Evolutionary conservation across 1,284 basidiomycete species (phyloP).

Genomic region (Ceratobasidium sp.): DNA sequence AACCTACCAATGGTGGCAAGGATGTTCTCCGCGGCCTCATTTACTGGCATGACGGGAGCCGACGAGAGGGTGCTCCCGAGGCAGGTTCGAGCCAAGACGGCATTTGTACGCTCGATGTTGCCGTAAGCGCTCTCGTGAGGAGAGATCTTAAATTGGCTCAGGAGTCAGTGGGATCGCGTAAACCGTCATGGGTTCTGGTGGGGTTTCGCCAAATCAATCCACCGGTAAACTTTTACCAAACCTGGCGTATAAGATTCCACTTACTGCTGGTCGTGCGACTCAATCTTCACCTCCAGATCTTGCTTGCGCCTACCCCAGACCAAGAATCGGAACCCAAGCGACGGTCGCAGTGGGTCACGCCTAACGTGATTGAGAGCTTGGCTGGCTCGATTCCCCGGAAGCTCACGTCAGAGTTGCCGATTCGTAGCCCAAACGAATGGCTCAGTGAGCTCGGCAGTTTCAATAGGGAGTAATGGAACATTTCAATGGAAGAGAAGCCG

Average conservation of each 20-base stretch:
- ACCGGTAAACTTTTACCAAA: too few species aligned
- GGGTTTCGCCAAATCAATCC: background rate
- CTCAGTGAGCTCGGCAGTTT: conserved; percentile 26
- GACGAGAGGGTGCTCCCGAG: background rate
- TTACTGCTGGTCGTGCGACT: too few species aligned
- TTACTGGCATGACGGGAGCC: conserved; percentile 37
- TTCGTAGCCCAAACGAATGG: conserved; percentile 6
- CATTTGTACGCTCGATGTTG: conserved; percentile 34
- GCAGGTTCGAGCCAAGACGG: conserved; percentile 6
- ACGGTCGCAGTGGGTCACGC: background rate
- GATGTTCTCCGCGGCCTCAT: conserved; percentile 60
- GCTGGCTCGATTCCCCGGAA: conserved; percentile 5
- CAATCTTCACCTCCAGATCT: background rate
- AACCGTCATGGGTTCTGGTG: conserved; percentile 22
- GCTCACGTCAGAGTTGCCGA: conserved; percentile 26
- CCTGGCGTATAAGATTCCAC: too few species aligned
- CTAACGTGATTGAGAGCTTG: conserved; percentile 34
- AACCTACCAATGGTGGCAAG: conserved; percentile 63
- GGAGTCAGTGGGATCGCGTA: conserved; percentile 11
- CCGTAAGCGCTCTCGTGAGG: conserved; percentile 35
- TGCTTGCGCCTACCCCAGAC: background rate
- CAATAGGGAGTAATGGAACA: conserved; percentile 19
- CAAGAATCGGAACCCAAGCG: background rate
- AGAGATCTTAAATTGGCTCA: conserved; percentile 36
- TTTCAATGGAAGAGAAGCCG: conserved; percentile 9